phyloP scores from a whole-genome alignment of 2,329 filamentous ascomycete species.

The Ceratocystis lukuohia region DNA sequence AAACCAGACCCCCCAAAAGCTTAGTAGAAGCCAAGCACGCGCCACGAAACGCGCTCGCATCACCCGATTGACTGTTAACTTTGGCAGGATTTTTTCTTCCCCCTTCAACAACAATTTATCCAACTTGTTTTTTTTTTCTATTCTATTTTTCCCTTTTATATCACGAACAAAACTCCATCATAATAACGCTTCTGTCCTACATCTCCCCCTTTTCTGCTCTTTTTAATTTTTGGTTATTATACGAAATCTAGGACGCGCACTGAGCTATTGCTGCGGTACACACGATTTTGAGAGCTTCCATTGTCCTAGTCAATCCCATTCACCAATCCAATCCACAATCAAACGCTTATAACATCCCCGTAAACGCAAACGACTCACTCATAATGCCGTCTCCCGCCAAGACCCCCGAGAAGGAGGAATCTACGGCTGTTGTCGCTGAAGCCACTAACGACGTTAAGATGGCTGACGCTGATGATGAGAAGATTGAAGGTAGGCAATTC shows the following conservation, averaged over 20 bases:
- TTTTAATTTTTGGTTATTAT: constrained; percentile 8
- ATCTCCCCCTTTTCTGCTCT: not conserved
- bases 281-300: not conserved
- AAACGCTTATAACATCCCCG: not conserved
- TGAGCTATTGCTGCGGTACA: not conserved
- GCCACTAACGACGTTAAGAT: constrained; percentile 23
- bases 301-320: constrained; percentile 7
- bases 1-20: not conserved
- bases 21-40: constrained; percentile 2
- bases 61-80: constrained; percentile 7
- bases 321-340: not conserved
- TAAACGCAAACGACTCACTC: not conserved
- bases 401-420: constrained; percentile 20
- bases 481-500: constrained; percentile 21
- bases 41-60: constrained; percentile 10
- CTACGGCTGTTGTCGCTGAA: constrained; percentile 15
- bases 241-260: not conserved
- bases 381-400: constrained; percentile 19
- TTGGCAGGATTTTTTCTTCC: constrained; percentile 7
- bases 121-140: not conserved
- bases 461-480: constrained; percentile 22
- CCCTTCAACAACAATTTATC: constrained; percentile 2
- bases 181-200: not conserved
- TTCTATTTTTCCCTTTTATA: not conserved
- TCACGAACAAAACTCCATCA: not conserved